phyloP scores from a whole-genome alignment of 345 rosid species.

The Triadica sebifera region DNA sequence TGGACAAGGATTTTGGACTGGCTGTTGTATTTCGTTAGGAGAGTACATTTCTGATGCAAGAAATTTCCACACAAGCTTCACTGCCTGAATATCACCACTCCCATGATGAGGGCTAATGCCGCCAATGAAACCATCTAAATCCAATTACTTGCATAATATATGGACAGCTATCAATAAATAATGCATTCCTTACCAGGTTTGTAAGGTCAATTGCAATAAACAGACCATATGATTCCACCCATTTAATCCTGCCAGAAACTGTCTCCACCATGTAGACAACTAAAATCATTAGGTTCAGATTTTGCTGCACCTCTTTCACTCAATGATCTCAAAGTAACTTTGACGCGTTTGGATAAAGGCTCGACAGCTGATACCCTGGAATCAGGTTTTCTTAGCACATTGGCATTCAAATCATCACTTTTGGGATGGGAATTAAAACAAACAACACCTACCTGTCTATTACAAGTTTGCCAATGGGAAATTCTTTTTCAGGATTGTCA shows the following conservation, averaged over 20 bases:
- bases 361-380: slow-evolving; percentile 82
- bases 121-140: neutral
- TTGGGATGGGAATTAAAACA: slow-evolving; percentile 6
- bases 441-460: slow-evolving; percentile 58
- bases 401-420: neutral
- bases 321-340: slow-evolving; percentile 70
- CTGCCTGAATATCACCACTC: slow-evolving; percentile 13
- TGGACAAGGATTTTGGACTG: neutral
- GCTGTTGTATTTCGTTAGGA: neutral
- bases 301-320: slow-evolving; percentile 38
- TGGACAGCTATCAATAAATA: neutral
- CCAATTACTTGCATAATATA: neutral
- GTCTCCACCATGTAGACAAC: slow-evolving; percentile 58
- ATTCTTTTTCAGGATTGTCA: slow-evolving; percentile 65
- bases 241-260: slow-evolving; percentile 64
- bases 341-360: slow-evolving; percentile 75
- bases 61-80: neutral
- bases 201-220: slow-evolving; percentile 61
- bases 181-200: slow-evolving; percentile 58
- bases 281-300: slow-evolving; percentile 52
- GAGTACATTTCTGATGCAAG: neutral
- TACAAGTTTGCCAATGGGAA: slow-evolving; percentile 86
- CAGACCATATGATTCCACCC: slow-evolving; percentile 79
- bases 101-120: neutral
- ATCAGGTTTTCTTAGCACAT: slow-evolving; percentile 26